Base-by-base conservation (phyloP, 1,139 yeast species). In the Eremothecium cymbalariae region DNA sequence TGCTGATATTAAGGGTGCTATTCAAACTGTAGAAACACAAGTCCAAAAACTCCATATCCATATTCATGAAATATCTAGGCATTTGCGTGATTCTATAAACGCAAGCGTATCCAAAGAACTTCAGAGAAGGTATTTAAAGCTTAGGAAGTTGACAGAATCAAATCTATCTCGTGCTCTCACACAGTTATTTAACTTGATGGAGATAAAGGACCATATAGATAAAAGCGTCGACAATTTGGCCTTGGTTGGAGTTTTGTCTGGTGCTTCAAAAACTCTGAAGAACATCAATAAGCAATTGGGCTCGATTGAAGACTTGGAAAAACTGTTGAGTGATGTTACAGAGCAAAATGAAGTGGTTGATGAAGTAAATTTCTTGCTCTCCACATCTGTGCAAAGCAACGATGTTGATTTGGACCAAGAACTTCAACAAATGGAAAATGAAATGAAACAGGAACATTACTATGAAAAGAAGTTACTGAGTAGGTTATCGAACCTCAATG, bases 141-240 rank as follows among this genome's bases (percentile, higher is more conserved):
- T 60, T 3, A 55, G 57, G 40, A 55, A 56, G 33, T 30, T 55
- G 7, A 52, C 63, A 3, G 54, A 51, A 14, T 53, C 51, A 14
- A 60, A 70, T 0, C 51, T 66, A 21, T 48, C 50, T 2, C 57
- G 55, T 15, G 57, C 67, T 4, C 41, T 58, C 2, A 42, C 42
- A 3, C 53, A 67, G 2, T 53, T 59, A n/a, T 53, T 51, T 24
- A 70, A 70, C 34, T 48, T 74, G 17, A 51, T 50, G 12, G 48
- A 58, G 2, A 55, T 73, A 0, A 46, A 70, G 22, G 47, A 52
- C 27, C 70, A 70, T 42, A 64, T 74, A 28, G 66, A 72, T 44
- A 68, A 70, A 37, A 68, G 77, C 2, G 57, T 63, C 9, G 57
- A 68, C 2, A 73, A 72, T 43, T 50, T 59, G 4, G 51, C 60